Evolutionary conservation across 176 grass and related monocot species (phyloP), one percentile per base, ranked within the genome.

Genomic region (Aegilops umbellulata): DNA sequence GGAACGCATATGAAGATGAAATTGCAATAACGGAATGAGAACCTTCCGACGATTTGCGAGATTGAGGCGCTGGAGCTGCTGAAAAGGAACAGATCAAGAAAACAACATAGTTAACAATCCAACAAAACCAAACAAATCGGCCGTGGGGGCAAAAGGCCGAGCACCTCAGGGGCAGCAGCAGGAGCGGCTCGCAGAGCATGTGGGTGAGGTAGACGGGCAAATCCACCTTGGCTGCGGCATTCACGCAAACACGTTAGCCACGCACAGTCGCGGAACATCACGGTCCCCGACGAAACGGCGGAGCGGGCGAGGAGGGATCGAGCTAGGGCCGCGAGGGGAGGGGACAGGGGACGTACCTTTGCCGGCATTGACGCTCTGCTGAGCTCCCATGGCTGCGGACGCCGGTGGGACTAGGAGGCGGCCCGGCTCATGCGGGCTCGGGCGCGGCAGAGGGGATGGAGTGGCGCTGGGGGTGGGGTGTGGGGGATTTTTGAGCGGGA

Each of bases 331-430:
- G 26, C 8, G 74, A 35, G 30, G 57, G n/a, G 5, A 10, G 32
- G 47, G 77, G 29, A 57, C 12, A 8, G 77, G 23, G 65, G 31
- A 85, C 74, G 12, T 46, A 98, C 96, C 96, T 95, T 95, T 98
- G 8, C 93, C 93, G 23, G 92, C 96, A 80, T 98, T 92, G 88
- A 95, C 81, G 96, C 96, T 95, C 86, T 95, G 91, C 76, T 98
- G 91, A 83, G 90, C 93, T 90, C 96, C 96, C 96, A 98, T 98
- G 78, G 84, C 73, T 84, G 84, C 79, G 46, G 74, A 64, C 61
- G 60, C 29, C n/a, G 60, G 74, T 9, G 53, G 74, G 69, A 49
- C 69, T 9, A 42, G 75, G 64, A 60, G 80, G 65, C 76, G 76
- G 74, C 32, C 65, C 41, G 23, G 41, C 69, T 93, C 70, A 90